Conservation (phyloP, 75 land plant species). For the Gnetum montanum region DNA sequence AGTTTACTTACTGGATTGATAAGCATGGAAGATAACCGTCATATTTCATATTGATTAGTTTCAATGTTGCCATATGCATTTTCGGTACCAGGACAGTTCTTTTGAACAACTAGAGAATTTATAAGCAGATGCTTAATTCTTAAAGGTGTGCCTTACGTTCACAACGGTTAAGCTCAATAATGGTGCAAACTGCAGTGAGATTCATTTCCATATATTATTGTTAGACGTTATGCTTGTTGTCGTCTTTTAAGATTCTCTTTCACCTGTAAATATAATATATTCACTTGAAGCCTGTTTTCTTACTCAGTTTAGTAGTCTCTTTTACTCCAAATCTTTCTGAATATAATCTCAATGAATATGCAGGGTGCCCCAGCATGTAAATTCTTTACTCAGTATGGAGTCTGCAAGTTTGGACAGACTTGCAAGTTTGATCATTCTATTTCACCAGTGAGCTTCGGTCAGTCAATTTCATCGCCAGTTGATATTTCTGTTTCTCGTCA, state of each 20-base stretch:
- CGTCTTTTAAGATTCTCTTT: background rate
- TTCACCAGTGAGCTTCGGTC: slow-evolving; percentile 23
- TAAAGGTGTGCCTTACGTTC: too few species aligned
- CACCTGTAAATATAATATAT: background rate
- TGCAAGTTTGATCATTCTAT: slow-evolving; percentile 97
- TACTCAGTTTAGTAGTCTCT: too few species aligned
- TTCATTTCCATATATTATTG: background rate
- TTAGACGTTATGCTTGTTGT: background rate
- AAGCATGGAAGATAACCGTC: too few species aligned
- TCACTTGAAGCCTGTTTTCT: background rate
- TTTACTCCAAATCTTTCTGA: background rate
- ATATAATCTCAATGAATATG: background rate
- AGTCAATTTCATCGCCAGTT: slow-evolving; percentile 17
- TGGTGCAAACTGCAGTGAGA: background rate
- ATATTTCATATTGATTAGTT: too few species aligned
- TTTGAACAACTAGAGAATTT: too few species aligned
- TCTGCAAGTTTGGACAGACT: slow-evolving; percentile 96
- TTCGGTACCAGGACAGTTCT: too few species aligned
- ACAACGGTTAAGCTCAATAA: too few species aligned
- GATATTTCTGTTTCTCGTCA: slow-evolving; percentile 38
- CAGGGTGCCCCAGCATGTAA: slow-evolving; percentile 89
- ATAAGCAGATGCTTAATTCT: too few species aligned
- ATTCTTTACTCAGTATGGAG: slow-evolving; percentile 87
- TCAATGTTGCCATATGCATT: too few species aligned
- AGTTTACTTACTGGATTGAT: too few species aligned